These are phyloP conservation scores for Hymenochaete sp. DNA, from an alignment of 1,284 basidiomycete genomes.

Conservation along the genomic window DNA sequence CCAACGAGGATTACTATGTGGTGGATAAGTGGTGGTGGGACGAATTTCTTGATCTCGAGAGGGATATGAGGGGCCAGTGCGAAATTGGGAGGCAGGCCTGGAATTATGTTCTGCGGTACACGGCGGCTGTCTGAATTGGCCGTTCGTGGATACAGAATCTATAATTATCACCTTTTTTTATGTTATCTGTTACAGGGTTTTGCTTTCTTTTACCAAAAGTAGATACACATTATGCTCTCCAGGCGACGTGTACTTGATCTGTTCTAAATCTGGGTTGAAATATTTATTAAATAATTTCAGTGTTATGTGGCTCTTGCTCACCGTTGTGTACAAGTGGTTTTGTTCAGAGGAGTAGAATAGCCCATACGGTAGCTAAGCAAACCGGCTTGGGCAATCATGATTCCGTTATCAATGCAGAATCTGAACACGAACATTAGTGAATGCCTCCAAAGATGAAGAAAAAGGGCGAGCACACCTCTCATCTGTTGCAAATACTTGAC, in stretches of 20 bases:
- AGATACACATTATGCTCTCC: constrained; percentile 48
- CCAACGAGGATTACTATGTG: constrained; percentile 34
- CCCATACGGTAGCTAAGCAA: constrained; percentile 91
- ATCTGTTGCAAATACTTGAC: constrained; percentile 91
- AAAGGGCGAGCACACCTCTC: constrained; percentile 54
- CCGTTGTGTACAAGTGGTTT: constrained; percentile 89
- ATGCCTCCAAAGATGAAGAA: constrained; percentile 11
- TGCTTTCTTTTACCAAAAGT: not conserved
- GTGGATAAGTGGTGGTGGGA: constrained; percentile 75
- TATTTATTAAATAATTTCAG: constrained; percentile 7
- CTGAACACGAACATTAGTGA: constrained; percentile 34
- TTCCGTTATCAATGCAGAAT: constrained; percentile 99
- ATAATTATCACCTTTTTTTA: not conserved
- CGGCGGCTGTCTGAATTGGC: no score
- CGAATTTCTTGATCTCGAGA: constrained; percentile 35
- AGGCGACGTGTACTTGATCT: constrained; percentile 83
- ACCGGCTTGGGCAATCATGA: constrained; percentile 99
- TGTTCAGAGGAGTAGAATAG: constrained; percentile 62
- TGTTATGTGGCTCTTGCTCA: constrained; percentile 26
- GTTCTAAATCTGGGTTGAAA: constrained; percentile 68
- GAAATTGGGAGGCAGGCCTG: constrained; percentile 34
- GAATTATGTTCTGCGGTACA: constrained; percentile 9
- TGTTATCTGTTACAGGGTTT: not conserved
- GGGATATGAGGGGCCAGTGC: constrained; percentile 42
- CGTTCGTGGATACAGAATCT: no score